A percentile compares a stretch with the other conserved stretches of the same genome.
Evolutionary conservation across 2,329 filamentous ascomycete genomes (phyloP).

Genomic region (Colletotrichum magnum): DNA sequence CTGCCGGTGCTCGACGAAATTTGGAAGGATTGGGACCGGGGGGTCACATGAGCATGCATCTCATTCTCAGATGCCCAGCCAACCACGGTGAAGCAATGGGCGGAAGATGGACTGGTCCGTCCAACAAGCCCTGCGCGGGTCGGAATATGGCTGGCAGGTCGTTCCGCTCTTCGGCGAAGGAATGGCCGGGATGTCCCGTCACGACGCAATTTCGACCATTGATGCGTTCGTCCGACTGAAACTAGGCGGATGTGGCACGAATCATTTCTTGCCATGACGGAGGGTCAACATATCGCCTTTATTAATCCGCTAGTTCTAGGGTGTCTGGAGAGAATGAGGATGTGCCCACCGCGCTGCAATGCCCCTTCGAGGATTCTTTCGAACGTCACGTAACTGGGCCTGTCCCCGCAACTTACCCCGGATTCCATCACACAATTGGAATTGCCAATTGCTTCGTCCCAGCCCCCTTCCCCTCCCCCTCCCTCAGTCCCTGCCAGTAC

Average conservation of each 20-base stretch:
- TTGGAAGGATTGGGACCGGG: slow-evolving; percentile 23
- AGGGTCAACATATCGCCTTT: neutral
- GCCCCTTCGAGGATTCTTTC: slow-evolving; percentile 10
- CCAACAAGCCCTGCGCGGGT: neutral
- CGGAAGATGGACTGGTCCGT: slow-evolving; percentile 3
- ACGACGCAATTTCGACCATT: slow-evolving; percentile 21
- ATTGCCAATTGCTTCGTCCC: slow-evolving; percentile 34
- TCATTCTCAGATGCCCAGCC: neutral
- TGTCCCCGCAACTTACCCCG: slow-evolving; percentile 35
- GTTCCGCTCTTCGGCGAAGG: slow-evolving; percentile 17
- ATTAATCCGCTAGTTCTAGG: neutral
- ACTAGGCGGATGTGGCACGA: slow-evolving; percentile 16
- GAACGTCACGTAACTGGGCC: neutral
- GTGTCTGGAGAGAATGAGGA: neutral
- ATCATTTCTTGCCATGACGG: neutral
- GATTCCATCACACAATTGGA: slow-evolving; percentile 38
- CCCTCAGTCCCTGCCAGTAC: too few relatives aligned
- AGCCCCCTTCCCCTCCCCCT: neutral
- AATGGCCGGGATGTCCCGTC: slow-evolving; percentile 6
- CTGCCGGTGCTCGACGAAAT: slow-evolving; percentile 30
- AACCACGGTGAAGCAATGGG: too few relatives aligned
- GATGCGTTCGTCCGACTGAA: slow-evolving; percentile 36
- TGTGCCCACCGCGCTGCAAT: neutral
- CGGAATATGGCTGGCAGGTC: neutral
- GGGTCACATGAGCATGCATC: slow-evolving; percentile 1